phyloP scores from a whole-genome alignment of 2,329 filamentous ascomycete species.

The Pyrenochaeta sp. region DNA sequence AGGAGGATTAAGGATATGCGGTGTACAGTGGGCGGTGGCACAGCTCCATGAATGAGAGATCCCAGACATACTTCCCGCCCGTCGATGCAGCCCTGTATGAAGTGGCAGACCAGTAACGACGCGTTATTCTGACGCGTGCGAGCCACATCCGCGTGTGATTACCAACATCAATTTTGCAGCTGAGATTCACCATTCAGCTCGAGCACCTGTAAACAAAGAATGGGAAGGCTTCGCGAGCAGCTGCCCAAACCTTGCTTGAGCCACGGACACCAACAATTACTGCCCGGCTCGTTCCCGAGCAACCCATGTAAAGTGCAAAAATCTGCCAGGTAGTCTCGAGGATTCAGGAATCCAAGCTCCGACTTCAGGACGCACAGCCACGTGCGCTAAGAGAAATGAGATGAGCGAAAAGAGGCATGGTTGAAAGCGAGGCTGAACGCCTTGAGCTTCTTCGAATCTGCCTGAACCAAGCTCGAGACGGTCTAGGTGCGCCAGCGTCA shows the following conservation, averaged over 20 bases:
- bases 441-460: slow-evolving; percentile 25
- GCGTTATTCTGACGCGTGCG: slow-evolving; percentile 22
- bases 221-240: slow-evolving; percentile 9
- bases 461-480: slow-evolving; percentile 25
- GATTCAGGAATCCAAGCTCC: slow-evolving; percentile 12
- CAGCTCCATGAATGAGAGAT: slow-evolving; percentile 15
- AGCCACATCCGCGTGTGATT: slow-evolving; percentile 26
- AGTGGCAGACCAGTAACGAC: slow-evolving; percentile 15
- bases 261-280: background rate
- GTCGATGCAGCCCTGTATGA: slow-evolving; percentile 19
- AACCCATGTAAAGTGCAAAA: slow-evolving; percentile 4
- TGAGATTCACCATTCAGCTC: slow-evolving; percentile 32
- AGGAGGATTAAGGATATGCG: slow-evolving; percentile 12
- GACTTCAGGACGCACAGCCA: slow-evolving; percentile 35
- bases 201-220: slow-evolving; percentile 16
- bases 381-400: slow-evolving; percentile 37
- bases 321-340: slow-evolving; percentile 18
- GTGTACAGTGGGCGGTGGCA: slow-evolving; percentile 35
- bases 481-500: slow-evolving; percentile 16
- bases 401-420: slow-evolving; percentile 22
- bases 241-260: slow-evolving; percentile 2
- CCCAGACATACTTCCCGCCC: slow-evolving; percentile 14
- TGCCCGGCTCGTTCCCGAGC: background rate
- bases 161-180: slow-evolving; percentile 25
- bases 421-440: slow-evolving; percentile 26